Conservation (phyloP, 2,329 filamentous ascomycete species). For the Fusarium sp. region DNA sequence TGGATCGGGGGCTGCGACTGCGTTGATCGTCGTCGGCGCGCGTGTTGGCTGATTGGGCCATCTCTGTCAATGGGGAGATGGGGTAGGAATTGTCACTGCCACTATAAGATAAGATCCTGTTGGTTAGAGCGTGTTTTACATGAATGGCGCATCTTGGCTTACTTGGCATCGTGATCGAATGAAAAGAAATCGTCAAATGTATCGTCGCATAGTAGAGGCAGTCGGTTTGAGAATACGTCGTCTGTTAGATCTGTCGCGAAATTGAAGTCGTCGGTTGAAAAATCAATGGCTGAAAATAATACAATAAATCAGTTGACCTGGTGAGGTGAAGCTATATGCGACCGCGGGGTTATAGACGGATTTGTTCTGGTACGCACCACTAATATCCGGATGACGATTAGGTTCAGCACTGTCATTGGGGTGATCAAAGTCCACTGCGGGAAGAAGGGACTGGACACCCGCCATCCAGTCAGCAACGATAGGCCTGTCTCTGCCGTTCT, state of each 20-base stretch:
- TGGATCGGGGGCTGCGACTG: neutral
- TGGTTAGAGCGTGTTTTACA: neutral
- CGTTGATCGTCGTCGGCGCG: neutral
- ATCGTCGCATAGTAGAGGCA: neutral
- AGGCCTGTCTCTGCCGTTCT: neutral
- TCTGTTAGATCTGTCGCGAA: neutral
- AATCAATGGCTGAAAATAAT: neutral
- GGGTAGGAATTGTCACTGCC: neutral
- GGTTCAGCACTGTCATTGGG: neutral
- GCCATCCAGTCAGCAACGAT: neutral
- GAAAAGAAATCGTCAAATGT: neutral
- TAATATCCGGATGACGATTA: neutral
- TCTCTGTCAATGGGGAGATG: neutral
- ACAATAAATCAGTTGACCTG: neutral
- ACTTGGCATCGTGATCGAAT: neutral
- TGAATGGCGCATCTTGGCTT: neutral
- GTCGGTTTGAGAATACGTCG: neutral
- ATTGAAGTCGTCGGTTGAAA: neutral
- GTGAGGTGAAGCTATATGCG: neutral
- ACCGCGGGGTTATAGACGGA: neutral
- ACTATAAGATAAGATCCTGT: neutral
- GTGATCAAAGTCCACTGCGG: neutral
- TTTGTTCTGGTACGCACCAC: neutral
- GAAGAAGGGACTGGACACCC: constrained; percentile 1
- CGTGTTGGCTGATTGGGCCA: neutral